Evolutionary conservation across 73 alveolate species (phyloP), one percentile per base, ranked within the genome.

Genomic region (Paramecium caudatum): DNA sequence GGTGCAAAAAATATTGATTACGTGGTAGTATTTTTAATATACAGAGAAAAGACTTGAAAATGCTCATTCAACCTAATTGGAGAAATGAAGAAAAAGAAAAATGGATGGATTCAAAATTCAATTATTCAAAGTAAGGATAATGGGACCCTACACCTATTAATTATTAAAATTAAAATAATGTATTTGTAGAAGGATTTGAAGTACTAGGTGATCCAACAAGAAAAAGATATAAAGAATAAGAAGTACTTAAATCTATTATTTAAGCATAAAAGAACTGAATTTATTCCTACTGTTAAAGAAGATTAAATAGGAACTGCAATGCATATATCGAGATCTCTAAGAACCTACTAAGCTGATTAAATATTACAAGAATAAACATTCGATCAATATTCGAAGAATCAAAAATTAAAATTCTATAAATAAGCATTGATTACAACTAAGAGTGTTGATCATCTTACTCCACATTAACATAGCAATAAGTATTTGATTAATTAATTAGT

Each of bases 1-100:
- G 7, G 15, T 4, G 19, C 36, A 5, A 34, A 74, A 16, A 27
- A 74, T 9, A 17, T 74, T 0, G 88, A 74, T 45, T 23, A 74
- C 43, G 69, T 27, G 47, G 88, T 74, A 74, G 16, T 36, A 65
- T 15, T 21, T 45, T 41, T 36, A 19, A 74, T 74, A 41, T 41
- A 74, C 68, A 74, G 88, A 37, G 43, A 74, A 74, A 45, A 74
- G 88, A 74, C 65, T 27, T 74, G 62, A 74, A 34, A 47, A 74
- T 74, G 88, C 32, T 74, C 23, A 39, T 13, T 5, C 21, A 27
- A 19, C 88, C 88, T 74, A 5, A 45, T 36, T 74, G 88, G 88
- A 74, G 10, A 6, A 15, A 74, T 8, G 25, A 30, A 34, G 43
- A 74, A 7, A 74, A 41, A 21, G 9, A 19, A 4, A 41, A 74